Base-by-base conservation (phyloP, 192 early-diverging fungal species). In the Cladochytrium replicatum region DNA sequence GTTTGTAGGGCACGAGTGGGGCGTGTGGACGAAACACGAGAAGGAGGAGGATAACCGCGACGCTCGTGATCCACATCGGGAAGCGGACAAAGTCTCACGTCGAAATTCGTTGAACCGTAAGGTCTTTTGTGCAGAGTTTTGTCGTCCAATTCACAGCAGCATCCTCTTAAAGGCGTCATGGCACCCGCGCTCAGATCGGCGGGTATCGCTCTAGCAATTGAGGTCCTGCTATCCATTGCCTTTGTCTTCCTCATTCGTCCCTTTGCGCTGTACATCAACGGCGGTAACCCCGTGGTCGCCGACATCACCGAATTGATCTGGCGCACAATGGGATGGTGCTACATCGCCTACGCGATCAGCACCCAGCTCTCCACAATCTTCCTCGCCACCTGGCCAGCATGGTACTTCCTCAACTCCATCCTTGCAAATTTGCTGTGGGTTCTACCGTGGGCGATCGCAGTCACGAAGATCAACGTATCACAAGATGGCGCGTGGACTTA, bases 371-470 rank as follows among this genome's bases (percentile, higher is more conserved):
- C 24, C n/a, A 37, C 52, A 13, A 25, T 57, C 51, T 46, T 60
- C 11, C 42, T 60, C 15, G 58, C 58, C 17, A 57, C 50, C 23
- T 32, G 43, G 15, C 52, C 45, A n/a, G 27, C 27, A 25, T 25
- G 54, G 28, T 60, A 52, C 53, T 54, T 60, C 26, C 21, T 48
- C 4, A 60, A 4, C 44, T 58, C 58, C 21, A 26, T 60, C 9
- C 15, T 39, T 5, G 13, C 43, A n/a, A 60, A 60, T 29, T 41
- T 60, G 0, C 32, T 45, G 2, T 60, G 58, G 58, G 58, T 60
- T 4, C n/a, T 60, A 42, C 58, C 58, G 6, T 60, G 58, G 58
- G 43, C 43, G 29, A 57, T 60, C 32, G 50, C 43, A n/a, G 17
- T 60, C 1, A 6, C 7, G 1, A 21, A 32, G 0, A 25, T 21